Evolutionary conservation across 78 protist genomes (phyloP).

Genomic region (Dictyostelium brefeldianum): DNA sequence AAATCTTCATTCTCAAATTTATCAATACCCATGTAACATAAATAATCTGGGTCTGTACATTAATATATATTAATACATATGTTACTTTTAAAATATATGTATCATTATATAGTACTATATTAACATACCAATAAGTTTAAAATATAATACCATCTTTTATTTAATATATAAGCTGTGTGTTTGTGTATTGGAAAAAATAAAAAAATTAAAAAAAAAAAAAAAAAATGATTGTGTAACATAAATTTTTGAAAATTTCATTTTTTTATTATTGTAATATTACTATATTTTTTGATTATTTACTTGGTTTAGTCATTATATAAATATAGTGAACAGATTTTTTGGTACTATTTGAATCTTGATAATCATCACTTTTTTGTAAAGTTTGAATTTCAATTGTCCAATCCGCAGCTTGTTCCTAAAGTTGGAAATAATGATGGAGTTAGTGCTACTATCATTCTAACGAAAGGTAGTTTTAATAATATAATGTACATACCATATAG

Average conservation of each 20-base stretch:
- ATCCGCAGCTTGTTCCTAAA: conserved; percentile 20
- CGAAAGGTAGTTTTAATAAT: no score
- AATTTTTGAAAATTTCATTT: no score
- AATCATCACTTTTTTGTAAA: not conserved
- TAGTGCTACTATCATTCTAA: no score
- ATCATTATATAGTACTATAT: no score
- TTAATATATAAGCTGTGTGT: not conserved
- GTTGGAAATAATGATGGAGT: no score
- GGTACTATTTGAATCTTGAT: not conserved
- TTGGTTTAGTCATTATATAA: conserved; percentile 32
- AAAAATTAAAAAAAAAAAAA: not conserved
- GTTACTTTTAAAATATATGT: not conserved
- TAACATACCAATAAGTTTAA: conserved; percentile 51
- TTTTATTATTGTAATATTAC: no score
- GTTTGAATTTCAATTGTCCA: conserved; percentile 29
- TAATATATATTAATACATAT: not conserved
- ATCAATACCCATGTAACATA: conserved; percentile 92
- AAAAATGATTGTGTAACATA: not conserved
- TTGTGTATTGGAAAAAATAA: not conserved
- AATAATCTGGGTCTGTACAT: conserved; percentile 46
- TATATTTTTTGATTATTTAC: not conserved
- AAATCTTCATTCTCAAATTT: conserved; percentile 97
- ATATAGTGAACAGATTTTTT: conserved; percentile 12
- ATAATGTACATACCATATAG: not conserved
- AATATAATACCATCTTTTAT: conserved; percentile 54